phyloP scores from a whole-genome alignment of 129 eudicot species.

The Heracleum sosnowskyi region DNA sequence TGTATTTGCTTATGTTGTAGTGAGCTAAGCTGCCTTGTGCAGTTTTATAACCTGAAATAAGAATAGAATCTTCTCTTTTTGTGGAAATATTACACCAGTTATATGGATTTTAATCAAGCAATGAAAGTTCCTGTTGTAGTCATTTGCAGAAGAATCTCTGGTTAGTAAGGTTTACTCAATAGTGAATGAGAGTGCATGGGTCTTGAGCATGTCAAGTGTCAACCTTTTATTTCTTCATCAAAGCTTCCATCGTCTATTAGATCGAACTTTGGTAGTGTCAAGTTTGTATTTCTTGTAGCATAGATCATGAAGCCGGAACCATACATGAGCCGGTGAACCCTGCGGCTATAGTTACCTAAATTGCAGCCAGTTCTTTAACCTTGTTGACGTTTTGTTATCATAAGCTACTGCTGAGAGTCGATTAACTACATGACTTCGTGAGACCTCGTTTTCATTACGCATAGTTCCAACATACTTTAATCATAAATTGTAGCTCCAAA shows the following conservation, averaged over 20 bases:
- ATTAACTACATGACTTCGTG: too few species aligned
- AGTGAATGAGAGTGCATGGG: not conserved
- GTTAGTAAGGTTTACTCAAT: not conserved
- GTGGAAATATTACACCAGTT: not conserved
- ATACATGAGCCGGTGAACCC: too few species aligned
- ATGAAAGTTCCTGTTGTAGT: not conserved
- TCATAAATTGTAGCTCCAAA: too few species aligned
- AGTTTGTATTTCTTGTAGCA: not conserved
- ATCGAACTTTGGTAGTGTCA: not conserved
- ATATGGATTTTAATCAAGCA: not conserved
- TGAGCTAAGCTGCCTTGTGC: not conserved
- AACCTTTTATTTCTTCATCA: not conserved
- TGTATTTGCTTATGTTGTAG: not conserved
- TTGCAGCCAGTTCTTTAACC: not conserved
- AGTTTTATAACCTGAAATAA: constrained; percentile 2
- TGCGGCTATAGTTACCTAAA: not conserved
- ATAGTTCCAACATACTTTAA: too few species aligned
- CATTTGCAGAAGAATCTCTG: not conserved
- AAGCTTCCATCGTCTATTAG: not conserved
- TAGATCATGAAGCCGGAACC: not conserved
- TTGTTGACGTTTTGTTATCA: not conserved
- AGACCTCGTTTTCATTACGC: too few species aligned
- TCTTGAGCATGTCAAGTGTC: not conserved
- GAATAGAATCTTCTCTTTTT: not conserved
- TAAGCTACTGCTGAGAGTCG: not conserved